Conservation (phyloP, 1,284 basidiomycete genomes). For the Rhodotorula sp. region DNA sequence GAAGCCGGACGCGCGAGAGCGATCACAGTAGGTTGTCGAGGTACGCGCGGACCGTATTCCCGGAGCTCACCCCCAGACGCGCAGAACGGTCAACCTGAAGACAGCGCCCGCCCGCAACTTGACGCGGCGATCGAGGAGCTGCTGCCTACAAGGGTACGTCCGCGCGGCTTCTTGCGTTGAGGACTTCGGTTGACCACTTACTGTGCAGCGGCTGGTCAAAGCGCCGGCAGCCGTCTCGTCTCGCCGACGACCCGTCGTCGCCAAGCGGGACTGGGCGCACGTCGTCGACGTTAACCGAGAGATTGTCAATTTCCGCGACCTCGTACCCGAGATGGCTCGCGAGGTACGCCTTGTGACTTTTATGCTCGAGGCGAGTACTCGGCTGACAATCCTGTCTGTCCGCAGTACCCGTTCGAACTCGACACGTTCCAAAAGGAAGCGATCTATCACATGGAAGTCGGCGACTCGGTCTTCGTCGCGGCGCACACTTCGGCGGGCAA, state of each 20-base stretch:
- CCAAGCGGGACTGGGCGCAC: slow-evolving; percentile 95
- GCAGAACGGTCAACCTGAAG: neutral
- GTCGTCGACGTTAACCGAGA: slow-evolving; percentile 89
- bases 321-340: slow-evolving; percentile 81
- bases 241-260: slow-evolving; percentile 42
- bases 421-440: slow-evolving; percentile 97
- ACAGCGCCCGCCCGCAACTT: slow-evolving; percentile 10
- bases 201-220: slow-evolving; percentile 26
- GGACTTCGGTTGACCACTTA: neutral
- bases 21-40: neutral
- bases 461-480: slow-evolving; percentile 96
- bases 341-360: slow-evolving; percentile 29
- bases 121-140: slow-evolving; percentile 38
- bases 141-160: slow-evolving; percentile 28
- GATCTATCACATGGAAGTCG: slow-evolving; percentile 94
- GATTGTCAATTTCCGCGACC: slow-evolving; percentile 79
- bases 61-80: neutral
- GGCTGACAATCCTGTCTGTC: too few species aligned
- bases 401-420: slow-evolving; percentile 76
- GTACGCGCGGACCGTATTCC: too few species aligned
- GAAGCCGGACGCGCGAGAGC: slow-evolving; percentile 13
- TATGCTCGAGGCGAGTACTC: neutral
- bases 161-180: too few species aligned
- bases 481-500: slow-evolving; percentile 99
- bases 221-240: slow-evolving; percentile 24